Evolutionary conservation across 768 basidiomycete species (phyloP).

Genomic region (Russula emetica): DNA sequence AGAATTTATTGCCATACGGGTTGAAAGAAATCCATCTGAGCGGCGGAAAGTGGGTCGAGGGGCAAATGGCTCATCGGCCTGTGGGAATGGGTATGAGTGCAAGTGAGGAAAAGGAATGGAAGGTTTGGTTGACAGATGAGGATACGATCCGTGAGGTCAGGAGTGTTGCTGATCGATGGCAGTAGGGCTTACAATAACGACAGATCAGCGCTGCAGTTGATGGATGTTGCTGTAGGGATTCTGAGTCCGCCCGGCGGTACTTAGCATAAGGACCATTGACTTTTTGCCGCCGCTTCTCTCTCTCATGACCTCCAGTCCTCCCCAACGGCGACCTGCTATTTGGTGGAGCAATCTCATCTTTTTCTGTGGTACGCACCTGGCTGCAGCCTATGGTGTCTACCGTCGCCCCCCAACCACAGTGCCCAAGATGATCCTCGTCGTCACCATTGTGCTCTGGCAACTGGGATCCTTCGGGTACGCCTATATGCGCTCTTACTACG

Average conservation of each 20-base stretch:
- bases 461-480: conserved; percentile 64
- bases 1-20: conserved; percentile 50
- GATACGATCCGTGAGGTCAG: conserved; percentile 50
- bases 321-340: conserved; percentile 33
- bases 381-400: conserved; percentile 49
- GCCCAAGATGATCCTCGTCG: conserved; percentile 43
- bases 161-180: conserved; percentile 9
- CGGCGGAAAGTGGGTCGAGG: conserved; percentile 58
- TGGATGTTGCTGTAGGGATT: no score
- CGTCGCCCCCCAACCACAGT: conserved; percentile 46
- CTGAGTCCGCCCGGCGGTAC: no score
- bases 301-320: conserved; percentile 3
- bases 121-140: conserved; percentile 59
- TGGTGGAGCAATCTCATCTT: conserved; percentile 65
- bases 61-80: conserved; percentile 48
- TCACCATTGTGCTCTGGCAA: conserved; percentile 64
- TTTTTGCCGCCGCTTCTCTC: background rate
- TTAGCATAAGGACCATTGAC: no score
- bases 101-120: conserved; percentile 55
- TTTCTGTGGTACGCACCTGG: conserved; percentile 54
- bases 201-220: no score
- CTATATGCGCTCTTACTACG: background rate
- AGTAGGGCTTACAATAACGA: no score
- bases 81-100: conserved; percentile 68
- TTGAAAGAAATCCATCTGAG: conserved; percentile 71